phyloP scores from a whole-genome alignment of 1,139 yeast species.

The Maudiozyma humilis region DNA sequence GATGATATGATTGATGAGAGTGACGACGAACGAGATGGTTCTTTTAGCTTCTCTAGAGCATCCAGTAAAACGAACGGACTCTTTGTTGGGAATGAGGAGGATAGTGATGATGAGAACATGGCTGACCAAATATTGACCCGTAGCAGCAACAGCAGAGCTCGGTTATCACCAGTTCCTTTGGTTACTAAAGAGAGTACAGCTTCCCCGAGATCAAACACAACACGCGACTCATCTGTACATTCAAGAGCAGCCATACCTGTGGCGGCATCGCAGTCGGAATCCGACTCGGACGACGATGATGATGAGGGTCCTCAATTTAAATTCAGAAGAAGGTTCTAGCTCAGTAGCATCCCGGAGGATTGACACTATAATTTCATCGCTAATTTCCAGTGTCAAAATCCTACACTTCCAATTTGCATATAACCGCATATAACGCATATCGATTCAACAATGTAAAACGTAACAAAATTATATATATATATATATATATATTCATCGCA shows the following conservation, averaged over 20 bases:
- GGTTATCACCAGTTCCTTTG: no score
- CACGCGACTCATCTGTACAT: no score
- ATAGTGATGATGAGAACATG: constrained; percentile 14
- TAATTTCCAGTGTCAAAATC: neutral
- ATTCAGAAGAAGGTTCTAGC: constrained; percentile 25
- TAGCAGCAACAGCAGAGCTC: no score
- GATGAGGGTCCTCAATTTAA: constrained; percentile 34
- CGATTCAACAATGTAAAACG: neutral
- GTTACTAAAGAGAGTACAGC: no score
- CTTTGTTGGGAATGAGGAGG: constrained; percentile 26
- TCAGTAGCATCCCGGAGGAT: no score
- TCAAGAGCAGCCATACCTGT: no score
- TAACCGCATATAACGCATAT: neutral
- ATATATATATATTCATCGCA: constrained; percentile 4
- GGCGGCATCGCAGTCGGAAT: constrained; percentile 1
- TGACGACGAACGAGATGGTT: constrained; percentile 4
- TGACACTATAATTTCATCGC: no score
- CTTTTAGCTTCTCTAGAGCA: constrained; percentile 11
- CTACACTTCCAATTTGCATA: neutral
- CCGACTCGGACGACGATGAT: constrained; percentile 21
- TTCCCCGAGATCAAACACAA: neutral
- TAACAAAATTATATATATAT: neutral
- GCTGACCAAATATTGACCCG: neutral
- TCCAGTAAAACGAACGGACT: constrained; percentile 9
- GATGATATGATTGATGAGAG: constrained; percentile 5